A percentile compares a stretch with the other conserved stretches of the same genome.
Evolutionary conservation across 352 stramenopile genomes (phyloP).

Genomic region (Globisporangium irregulare): DNA sequence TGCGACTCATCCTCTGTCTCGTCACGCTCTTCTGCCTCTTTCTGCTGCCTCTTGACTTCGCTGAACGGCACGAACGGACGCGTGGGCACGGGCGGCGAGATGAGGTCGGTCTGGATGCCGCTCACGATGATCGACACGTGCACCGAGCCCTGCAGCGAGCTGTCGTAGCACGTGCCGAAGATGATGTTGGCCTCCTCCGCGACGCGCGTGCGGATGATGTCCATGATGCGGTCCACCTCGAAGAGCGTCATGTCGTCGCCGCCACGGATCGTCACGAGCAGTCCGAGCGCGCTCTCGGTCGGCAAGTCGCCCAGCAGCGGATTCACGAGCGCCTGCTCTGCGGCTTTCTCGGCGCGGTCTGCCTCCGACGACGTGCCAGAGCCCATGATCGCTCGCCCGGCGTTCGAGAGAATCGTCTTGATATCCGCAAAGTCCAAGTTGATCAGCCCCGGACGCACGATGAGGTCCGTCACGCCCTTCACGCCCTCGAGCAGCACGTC

Average conservation of each 20-base stretch:
- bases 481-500: conserved; percentile 95
- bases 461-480: conserved; percentile 95
- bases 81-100: conserved; percentile 68
- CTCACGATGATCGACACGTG: conserved; percentile 89
- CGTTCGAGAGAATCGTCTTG: conserved; percentile 93
- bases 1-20: conserved; percentile 14
- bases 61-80: conserved; percentile 39
- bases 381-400: conserved; percentile 95
- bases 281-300: conserved; percentile 89
- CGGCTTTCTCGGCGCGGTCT: conserved; percentile 87
- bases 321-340: conserved; percentile 93
- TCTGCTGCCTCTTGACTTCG: conserved; percentile 35
- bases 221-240: conserved; percentile 90
- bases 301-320: conserved; percentile 92
- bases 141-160: conserved; percentile 75
- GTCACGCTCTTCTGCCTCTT: conserved; percentile 16
- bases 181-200: conserved; percentile 87
- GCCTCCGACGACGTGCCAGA: conserved; percentile 79
- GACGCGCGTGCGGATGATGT: conserved; percentile 79
- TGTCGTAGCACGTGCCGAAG: conserved; percentile 87
- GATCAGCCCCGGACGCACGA: conserved; percentile 95
- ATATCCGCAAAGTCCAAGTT: conserved; percentile 98
- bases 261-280: conserved; percentile 96
- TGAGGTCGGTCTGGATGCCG: conserved; percentile 83
- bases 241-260: conserved; percentile 92